Base-by-base conservation (phyloP, 2,329 filamentous ascomycete species). In the Biscogniauxia mediterranea region DNA sequence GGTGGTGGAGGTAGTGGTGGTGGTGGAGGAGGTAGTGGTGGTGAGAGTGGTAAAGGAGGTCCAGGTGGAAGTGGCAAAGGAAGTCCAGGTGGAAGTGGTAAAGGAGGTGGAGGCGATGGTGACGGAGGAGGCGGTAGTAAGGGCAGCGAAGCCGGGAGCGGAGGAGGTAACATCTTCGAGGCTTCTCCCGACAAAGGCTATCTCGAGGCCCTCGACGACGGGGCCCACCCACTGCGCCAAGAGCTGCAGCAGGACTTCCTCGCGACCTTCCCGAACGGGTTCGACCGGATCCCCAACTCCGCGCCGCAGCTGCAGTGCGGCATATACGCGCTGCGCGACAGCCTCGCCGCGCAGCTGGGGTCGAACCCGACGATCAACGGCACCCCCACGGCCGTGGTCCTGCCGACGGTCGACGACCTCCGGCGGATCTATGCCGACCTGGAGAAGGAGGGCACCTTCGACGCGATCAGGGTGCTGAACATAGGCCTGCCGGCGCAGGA, bases 291-390 rank as follows among this genome's bases (percentile, higher is more conserved):
- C 0, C 6, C 7, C 1, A 67, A 63, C 42, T 0, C 13, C 1
- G 63, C 26, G 9, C 1, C 1, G 1, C 9, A 13, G 1, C 26
- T 60, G 2, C 26, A 23, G 2, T 66, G 68, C 49, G 67, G 68
- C 6, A 15, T 70, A n/a, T 15, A 19, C 2, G 65, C 68, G 11
- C 1, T 69, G 7, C 17, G 1, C 13, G 58, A 69, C 20, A 68
- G 61, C 51, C 32, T 68, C 9, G 8, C 7, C 15, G n/a, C 46
- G 13, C 66, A 68, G 38, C 19, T 67, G 7, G 59, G 60, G 6
- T 3, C 21, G 13, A 21, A 54, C 9, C 59, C 60, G 0, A 52
- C n/a, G 0, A 54, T 65, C 26, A 56, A 62, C n/a, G 65, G 59
- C 6, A 54, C 58, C 6, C 13, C n/a, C 5, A 6, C 53, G 21